Conservation (phyloP, 140 eudicot species). For the Stevia rebaudiana region DNA sequence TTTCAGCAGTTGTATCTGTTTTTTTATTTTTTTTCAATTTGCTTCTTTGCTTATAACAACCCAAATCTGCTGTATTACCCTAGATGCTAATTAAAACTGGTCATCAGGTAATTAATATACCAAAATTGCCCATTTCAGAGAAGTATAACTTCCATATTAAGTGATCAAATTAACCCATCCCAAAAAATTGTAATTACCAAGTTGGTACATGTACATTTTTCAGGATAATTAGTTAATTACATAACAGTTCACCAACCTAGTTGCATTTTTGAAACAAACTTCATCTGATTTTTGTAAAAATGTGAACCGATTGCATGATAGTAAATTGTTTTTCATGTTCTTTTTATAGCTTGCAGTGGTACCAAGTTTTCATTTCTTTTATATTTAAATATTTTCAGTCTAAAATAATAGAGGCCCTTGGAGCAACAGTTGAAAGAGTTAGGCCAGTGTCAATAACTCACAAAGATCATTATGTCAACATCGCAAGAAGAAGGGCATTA, state of each 20-base stretch:
- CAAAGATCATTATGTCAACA: slow-evolving; percentile 82
- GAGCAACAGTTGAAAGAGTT: slow-evolving; percentile 95
- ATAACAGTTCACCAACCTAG: background rate
- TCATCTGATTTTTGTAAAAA: background rate
- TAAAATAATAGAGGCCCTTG: slow-evolving; percentile 89
- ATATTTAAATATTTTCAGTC: slow-evolving; percentile 41
- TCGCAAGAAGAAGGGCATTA: slow-evolving; percentile 85
- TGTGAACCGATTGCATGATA: background rate
- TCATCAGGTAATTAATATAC: too few relatives aligned
- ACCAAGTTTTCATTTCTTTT: background rate
- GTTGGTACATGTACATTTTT: background rate
- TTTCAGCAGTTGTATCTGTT: background rate
- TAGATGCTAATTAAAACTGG: slow-evolving; percentile 1
- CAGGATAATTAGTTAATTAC: too few relatives aligned
- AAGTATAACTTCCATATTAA: too few relatives aligned
- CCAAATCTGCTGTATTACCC: background rate
- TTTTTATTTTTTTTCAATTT: background rate
- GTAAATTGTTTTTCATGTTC: background rate
- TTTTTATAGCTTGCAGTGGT: background rate
- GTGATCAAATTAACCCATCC: background rate
- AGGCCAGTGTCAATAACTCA: slow-evolving; percentile 97
- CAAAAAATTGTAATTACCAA: background rate
- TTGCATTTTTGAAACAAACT: background rate
- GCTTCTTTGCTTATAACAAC: background rate
- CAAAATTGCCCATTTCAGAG: too few relatives aligned